Base-by-base conservation (phyloP, 768 basidiomycete species). In the Amanita pseudoporphyria region DNA sequence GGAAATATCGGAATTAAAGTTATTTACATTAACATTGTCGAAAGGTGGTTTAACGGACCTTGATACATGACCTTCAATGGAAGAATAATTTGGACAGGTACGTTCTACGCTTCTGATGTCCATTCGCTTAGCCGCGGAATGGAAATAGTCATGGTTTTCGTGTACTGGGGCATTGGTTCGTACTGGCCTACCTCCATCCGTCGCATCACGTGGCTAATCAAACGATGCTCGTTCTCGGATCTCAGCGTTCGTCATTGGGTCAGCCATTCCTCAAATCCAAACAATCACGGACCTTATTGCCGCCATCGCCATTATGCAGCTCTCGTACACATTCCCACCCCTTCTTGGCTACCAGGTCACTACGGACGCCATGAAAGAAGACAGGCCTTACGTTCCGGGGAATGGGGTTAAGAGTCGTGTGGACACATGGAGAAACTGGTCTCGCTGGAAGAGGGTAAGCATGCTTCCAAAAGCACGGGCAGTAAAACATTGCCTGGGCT, bases 1-100 rank as follows among this genome's bases (percentile, higher is more conserved):
- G 79, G 78, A 3, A 82, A 81, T 54, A 81, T 81, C 46, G 79
- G 79, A 40, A 65, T 79, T 54, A 81, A 82, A 67, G 70, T 79
- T 21, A 62, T 76, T 13, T 80, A 79, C 54, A 70, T 74, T 45
- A 72, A 71, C n/a, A n/a, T n/a, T n/a, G n/a, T n/a, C n/a, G n/a
- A n/a, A n/a, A n/a, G n/a, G n/a, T n/a, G n/a, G n/a, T 10, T 40
- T 40, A 19, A 40, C 12, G 19, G 9, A 6, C 39, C 39, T 40
- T 22, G 9, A 12, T 21, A 22, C 21, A 40, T 40, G 39, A 40
- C 22, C 24, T 22, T 10, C 13, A 40, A 13, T 10, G 39, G 39
- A 4, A 40, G 39, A 22, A 40, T 40, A 13, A 22, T 22, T 22
- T 40, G 39, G 39, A 5, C 19, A 40, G 19, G 39, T 40, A 40